Evolutionary conservation across 345 rosid genomes (phyloP).

Genomic region (Eucalyptus cloeziana): DNA sequence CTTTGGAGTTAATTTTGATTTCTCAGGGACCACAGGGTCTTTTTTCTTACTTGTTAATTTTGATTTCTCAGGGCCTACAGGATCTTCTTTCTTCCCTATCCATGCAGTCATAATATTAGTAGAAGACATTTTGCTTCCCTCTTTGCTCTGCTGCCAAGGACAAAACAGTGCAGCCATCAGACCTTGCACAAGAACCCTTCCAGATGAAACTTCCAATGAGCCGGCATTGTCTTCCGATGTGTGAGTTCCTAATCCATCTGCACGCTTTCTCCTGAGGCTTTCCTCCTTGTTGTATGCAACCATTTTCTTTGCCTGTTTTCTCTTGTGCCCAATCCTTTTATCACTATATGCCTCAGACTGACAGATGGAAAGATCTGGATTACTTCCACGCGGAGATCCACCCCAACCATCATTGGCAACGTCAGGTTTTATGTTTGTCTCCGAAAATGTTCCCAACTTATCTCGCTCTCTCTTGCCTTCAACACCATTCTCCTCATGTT

Average conservation of each 20-base stretch:
- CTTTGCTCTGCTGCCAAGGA: slow-evolving; percentile 1
- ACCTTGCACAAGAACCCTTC: slow-evolving; percentile 12
- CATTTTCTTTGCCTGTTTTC: slow-evolving; percentile 5
- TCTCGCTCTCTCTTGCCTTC: not conserved
- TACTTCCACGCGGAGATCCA: not conserved
- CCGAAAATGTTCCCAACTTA: not conserved
- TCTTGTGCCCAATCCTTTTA: not conserved
- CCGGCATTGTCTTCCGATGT: not conserved
- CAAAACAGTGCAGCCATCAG: slow-evolving; percentile 11
- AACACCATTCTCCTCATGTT: not conserved
- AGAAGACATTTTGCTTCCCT: not conserved
- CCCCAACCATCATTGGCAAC: not conserved
- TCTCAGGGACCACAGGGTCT: not conserved
- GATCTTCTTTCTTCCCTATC: slow-evolving; percentile 13
- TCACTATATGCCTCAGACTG: not conserved
- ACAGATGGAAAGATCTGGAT: not conserved
- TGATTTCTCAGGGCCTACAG: not conserved
- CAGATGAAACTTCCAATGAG: not conserved
- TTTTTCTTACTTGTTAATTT: slow-evolving; percentile 1
- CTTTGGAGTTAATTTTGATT: slow-evolving; percentile 2
- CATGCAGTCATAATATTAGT: slow-evolving; percentile 4
- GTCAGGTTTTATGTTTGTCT: not conserved
- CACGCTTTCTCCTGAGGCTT: not conserved
- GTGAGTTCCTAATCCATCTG: not conserved
- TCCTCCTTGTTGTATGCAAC: not conserved